Base-by-base conservation (phyloP, 768 basidiomycete species). In the Pleurotus salmoneostramineus region DNA sequence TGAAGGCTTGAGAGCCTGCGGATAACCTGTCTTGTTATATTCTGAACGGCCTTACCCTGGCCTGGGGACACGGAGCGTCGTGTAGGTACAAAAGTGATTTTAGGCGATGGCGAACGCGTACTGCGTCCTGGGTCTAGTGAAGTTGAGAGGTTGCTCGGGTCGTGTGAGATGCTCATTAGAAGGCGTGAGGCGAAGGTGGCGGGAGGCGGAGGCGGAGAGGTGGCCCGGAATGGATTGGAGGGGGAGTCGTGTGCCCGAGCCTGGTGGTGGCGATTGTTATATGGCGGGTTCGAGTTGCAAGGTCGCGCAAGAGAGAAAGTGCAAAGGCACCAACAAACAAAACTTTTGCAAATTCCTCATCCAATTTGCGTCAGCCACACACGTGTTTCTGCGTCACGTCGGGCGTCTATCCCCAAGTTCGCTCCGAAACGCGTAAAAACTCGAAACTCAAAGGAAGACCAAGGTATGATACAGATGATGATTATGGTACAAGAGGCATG, bases 21-120 rank as follows among this genome's bases (percentile, higher is more conserved):
- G 60, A 82, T 79, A 37, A 81, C 77, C 62, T 79, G 78, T 50
- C 77, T 70, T 0, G 78, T 79, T 63, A 80, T 79, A 60, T 76
- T 72, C 64, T 78, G 71, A 52, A 75, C 72, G 59, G 74, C 78
- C 62, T 77, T 74, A 72, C 77, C 63, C 76, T 72, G 50, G 71
- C 62, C 59, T 70, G 57, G 69, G 64, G 7, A 44, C 10, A 17
- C 27, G 11, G 52, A 54, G 52, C 52, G 52, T 40, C n/a, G 65
- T 0, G 74, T 61, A 0, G 77, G 64, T 6, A 75, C 66, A 62
- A 81, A 79, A 12, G 77, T 61, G 46, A 79, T 68, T 61, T 78
- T 76, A 7, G 80, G 80, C 3, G 82, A 81, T 5, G 80, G 73
- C 3, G 81, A 81, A 56, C 80, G 79, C 40, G 60, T 61, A 32